Evolutionary conservation across 352 stramenopile species (phyloP), one percentile per base, ranked within the genome.

Genomic region (Vaucheria bursata): DNA sequence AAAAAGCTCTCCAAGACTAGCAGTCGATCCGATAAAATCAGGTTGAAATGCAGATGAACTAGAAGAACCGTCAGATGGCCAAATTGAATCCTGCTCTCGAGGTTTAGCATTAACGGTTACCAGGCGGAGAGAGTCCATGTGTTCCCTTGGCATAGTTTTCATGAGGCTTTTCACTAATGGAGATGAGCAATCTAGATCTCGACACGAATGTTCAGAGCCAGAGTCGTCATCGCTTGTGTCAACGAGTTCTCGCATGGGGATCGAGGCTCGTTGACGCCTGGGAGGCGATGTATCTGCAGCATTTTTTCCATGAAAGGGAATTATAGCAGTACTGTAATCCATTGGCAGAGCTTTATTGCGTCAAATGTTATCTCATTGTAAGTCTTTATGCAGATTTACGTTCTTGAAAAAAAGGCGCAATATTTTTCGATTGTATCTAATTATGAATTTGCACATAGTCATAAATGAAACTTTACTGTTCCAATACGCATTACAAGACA

Each of bases 11-110:
- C 59, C 33, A 2, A 83, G 45, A 8, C 53, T 59, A 8, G 77
- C 78, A 1, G 78, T 83, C 1, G 78, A 79, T 6, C 78, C 78
- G 36, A 83, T 29, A 45, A 83, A 83, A 39, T 77, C 78, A 40
- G 65, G 65, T n/a, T 36, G 6, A 12, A 2, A 2, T 2, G 3
- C 39, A 50, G 39, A 5, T 5, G 5, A 12, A 12, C 12, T 5
- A 12, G 39, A 5, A 50, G 39, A 5, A 12, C 12, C 39, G 5
- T 5, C 39, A 50, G 39, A 5, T 5, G 5, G 12, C 39, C 39
- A 50, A 12, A 50, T 12, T 5, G 5, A 5, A 12, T 50, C 39
- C 5, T 12, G 39, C 39, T 50, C 12, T 5, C 39, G 12, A 12
- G 39, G 5, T 12, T 50, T 50, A 5, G 39, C 39, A 12, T 50